phyloP scores from a whole-genome alignment of 179 eudicot species.

The Pouteria campechiana region DNA sequence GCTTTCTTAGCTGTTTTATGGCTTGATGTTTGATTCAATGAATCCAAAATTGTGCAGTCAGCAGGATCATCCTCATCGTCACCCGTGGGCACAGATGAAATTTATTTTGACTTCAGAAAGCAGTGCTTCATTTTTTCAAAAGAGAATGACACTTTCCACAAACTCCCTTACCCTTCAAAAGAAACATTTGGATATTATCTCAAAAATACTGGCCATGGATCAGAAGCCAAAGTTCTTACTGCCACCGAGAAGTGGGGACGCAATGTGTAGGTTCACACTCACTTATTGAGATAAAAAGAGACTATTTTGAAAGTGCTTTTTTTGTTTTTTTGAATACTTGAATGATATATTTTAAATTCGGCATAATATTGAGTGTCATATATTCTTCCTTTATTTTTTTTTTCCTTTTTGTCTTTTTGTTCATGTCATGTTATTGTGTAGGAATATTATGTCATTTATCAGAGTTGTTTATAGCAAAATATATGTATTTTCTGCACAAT shows the following conservation, averaged over 20 bases:
- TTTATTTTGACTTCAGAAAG: slow-evolving; percentile 92
- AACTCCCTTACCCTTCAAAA: slow-evolving; percentile 90
- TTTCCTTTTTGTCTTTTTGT: no score
- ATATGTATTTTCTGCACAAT: no score
- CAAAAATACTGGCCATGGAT: slow-evolving; percentile 76
- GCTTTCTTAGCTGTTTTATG: no score
- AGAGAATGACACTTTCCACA: slow-evolving; percentile 66
- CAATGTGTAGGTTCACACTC: slow-evolving; percentile 47
- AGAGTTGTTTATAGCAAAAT: no score
- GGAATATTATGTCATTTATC: no score
- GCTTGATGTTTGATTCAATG: background rate
- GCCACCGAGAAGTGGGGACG: slow-evolving; percentile 96
- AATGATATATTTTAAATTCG: no score
- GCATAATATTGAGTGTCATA: no score
- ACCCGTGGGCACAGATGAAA: slow-evolving; percentile 38
- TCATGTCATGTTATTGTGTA: no score
- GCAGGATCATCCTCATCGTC: slow-evolving; percentile 40
- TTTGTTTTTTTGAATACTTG: no score
- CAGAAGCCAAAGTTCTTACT: slow-evolving; percentile 71
- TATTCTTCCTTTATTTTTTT: no score
- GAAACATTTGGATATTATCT: slow-evolving; percentile 79
- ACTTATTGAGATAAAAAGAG: no score
- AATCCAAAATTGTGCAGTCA: slow-evolving; percentile 20
- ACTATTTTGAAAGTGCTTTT: no score
- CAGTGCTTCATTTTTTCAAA: slow-evolving; percentile 71